A percentile compares a stretch with the other conserved stretches of the same genome.
Conservation (phyloP, 2,329 filamentous ascomycete genomes). For the Paecilomyces niveus region DNA sequence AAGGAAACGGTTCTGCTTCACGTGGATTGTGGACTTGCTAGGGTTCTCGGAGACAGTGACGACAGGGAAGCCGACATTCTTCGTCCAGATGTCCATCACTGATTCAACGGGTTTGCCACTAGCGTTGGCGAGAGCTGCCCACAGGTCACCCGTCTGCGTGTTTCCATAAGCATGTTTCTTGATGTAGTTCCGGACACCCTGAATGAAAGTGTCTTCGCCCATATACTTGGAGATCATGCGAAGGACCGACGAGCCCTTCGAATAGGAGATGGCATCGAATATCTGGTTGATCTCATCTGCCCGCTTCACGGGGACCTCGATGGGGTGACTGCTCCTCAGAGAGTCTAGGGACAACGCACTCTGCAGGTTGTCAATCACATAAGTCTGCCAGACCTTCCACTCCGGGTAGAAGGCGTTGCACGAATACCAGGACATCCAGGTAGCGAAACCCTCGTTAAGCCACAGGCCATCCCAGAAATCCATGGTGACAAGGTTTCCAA, state of each 20-base stretch:
- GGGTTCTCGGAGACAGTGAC: conserved; percentile 75
- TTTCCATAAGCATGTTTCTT: conserved; percentile 97
- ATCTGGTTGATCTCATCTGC: conserved; percentile 97
- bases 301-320: conserved; percentile 91
- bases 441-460: conserved; percentile 91
- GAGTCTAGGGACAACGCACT: conserved; percentile 83
- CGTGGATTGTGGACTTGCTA: conserved; percentile 63
- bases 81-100: conserved; percentile 95
- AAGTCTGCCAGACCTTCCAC: conserved; percentile 96
- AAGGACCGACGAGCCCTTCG: conserved; percentile 90
- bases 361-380: conserved; percentile 88
- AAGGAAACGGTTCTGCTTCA: conserved; percentile 94
- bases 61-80: conserved; percentile 90
- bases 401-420: conserved; percentile 94
- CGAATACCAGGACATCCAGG: conserved; percentile 90
- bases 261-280: conserved; percentile 95
- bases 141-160: conserved; percentile 83
- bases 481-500: conserved; percentile 96
- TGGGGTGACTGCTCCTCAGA: conserved; percentile 87
- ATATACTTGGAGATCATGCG: conserved; percentile 97
- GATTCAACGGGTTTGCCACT: conserved; percentile 86
- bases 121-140: conserved; percentile 77
- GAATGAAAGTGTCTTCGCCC: conserved; percentile 85
- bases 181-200: conserved; percentile 82
- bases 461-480: conserved; percentile 97